Base-by-base conservation (phyloP, 345 rosid genomes). In the Iberis pinnata region DNA sequence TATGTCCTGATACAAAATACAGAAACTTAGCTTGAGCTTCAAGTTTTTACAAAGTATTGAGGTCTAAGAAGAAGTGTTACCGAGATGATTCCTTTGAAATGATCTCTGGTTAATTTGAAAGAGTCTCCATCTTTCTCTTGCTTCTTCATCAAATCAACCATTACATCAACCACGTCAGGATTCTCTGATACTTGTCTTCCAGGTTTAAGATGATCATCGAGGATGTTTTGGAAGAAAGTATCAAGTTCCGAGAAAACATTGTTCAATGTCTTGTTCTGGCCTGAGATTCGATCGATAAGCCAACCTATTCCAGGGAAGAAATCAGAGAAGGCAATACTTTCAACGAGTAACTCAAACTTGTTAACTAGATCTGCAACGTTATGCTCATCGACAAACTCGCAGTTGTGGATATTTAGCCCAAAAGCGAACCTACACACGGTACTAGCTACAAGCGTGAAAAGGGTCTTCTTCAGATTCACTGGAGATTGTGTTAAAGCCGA, bases 191-290 rank as follows among this genome's bases (percentile, higher is more conserved):
- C 17, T 12, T 1, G 24, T 63, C 56, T 3, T 49, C 38, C 39
- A 69, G 76, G 66, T 52, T 57, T 53, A 11, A 75, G 76, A 48
- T 80, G 84, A 9, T 75, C 72, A 3, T 65, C 72, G 1, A 83
- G 78, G 2, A 71, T 57, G 14, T 56, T 42, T 18, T 76, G 67
- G 8, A 68, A 80, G 61, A 78, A 73, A 0, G 1, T 9, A 44
- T 80, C 82, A 11, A 73, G 46, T 9, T 73, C 67, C 2, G 49
- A 38, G 55, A 71, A 78, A 27, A 18, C 51, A 9, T 69, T 70
- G 12, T 54, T 67, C 10, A 78, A 18, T 6, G 63, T 62, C 29
- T 26, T 16, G n/a, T 15, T 9, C 25, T 56, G 15, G 2, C 84
- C 80, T 0, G 62, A 63, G 4, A 80, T 13, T 16, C 22, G 53